phyloP scores from a whole-genome alignment of 768 basidiomycete genomes.

The Crassisporium funariophilum region DNA sequence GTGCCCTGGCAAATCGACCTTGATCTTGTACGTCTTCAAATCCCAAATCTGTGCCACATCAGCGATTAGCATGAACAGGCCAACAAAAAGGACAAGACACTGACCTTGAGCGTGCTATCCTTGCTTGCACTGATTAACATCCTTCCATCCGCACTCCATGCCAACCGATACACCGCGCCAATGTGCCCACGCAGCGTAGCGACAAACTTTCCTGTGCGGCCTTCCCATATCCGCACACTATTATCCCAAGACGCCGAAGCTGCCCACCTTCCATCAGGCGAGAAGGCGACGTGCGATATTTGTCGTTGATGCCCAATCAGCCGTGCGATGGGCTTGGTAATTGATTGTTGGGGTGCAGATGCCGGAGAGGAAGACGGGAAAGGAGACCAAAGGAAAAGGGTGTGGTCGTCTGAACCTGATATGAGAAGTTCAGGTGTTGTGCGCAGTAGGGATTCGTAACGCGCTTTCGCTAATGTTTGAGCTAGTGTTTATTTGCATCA shows the following conservation, averaged over 20 bases:
- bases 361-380: slow-evolving; percentile 52
- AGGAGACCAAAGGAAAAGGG: slow-evolving; percentile 92
- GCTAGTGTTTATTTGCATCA: slow-evolving; percentile 45
- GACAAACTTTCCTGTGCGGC: slow-evolving; percentile 80
- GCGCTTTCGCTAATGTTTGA: slow-evolving; percentile 69
- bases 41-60: slow-evolving; percentile 99
- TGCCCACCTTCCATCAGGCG: slow-evolving; percentile 90
- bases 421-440: slow-evolving; percentile 81
- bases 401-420: slow-evolving; percentile 97
- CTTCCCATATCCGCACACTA: slow-evolving; percentile 92
- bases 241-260: slow-evolving; percentile 92
- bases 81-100: slow-evolving; percentile 21
- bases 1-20: slow-evolving; percentile 92
- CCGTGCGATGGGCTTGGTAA: slow-evolving; percentile 56
- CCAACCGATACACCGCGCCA: slow-evolving; percentile 89
- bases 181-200: slow-evolving; percentile 92
- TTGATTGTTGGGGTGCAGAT: slow-evolving; percentile 13
- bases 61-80: slow-evolving; percentile 1
- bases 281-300: slow-evolving; percentile 91
- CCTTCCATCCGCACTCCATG: slow-evolving; percentile 94
- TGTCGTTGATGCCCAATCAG: slow-evolving; percentile 95
- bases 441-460: slow-evolving; percentile 73
- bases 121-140: slow-evolving; percentile 94
- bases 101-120: slow-evolving; percentile 92
- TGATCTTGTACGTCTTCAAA: slow-evolving; percentile 93